Evolutionary conservation across 2,329 filamentous ascomycete species (phyloP), one percentile per base, ranked within the genome.

Genomic region (Pezizomycotina sp.): DNA sequence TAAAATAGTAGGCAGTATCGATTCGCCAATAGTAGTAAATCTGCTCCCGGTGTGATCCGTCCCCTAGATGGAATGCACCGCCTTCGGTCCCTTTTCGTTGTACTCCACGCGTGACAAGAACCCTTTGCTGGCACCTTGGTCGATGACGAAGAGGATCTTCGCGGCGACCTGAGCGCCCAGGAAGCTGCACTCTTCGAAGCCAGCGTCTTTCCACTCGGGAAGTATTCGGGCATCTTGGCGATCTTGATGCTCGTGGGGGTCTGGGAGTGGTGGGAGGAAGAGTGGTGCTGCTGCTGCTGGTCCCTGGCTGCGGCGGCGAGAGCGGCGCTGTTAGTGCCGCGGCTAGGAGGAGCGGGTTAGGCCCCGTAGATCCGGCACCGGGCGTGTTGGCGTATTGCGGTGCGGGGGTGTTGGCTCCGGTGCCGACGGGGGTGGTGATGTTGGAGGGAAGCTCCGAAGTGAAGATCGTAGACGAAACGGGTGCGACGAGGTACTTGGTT

Each of bases 401-500:
- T 2, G 80, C 81, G 1, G 89, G 91, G 1, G 86, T 95, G 58
- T 92, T 89, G 10, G 83, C 73, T 21, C 86, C 86, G 1, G 86
- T 95, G 13, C 82, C 84, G 7, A 77, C 69, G 1, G 89, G 89
- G 0, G 89, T 95, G 19, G 80, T 83, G 54, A 93, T 71, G 59
- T 89, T 86, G 6, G 83, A 93, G 5, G 89, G 89, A 23, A 95
- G 73, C 58, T 98, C 89, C 14, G 83, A 92, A 22, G 84, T 92
- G 65, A 95, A 95, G 52, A 95, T 95, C 26, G 84, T 93, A 32
- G 82, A 83, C 1, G 82, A 86, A 18, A 77, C 84, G 0, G 89
- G 89, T 2, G 84, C 92, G 48, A 98, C 74, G 35, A 93, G 69
- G 56, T 92, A 89, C 47, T 84, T 83, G 31, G 75, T 69, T 23